These are phyloP conservation scores for Arctostaphylos glauca DNA, from an alignment of 148 eudicot species.

Conservation along the genomic window DNA sequence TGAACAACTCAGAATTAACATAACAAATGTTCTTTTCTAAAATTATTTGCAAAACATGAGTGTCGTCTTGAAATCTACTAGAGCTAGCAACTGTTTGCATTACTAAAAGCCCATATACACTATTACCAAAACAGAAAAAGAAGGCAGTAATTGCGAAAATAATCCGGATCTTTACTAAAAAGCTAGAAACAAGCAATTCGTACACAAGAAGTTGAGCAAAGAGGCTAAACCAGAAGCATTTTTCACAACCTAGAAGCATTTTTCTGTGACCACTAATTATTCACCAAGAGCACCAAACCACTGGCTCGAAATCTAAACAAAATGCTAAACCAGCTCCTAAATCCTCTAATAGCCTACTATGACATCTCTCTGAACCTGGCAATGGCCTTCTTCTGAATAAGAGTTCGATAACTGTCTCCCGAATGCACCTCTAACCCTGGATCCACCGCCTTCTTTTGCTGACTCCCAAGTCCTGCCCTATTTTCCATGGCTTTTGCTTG, in stretches of 20 bases:
- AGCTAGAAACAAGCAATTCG: too few relatives aligned
- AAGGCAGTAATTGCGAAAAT: background rate
- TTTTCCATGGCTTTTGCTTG: constrained; percentile 74
- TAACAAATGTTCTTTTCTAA: too few relatives aligned
- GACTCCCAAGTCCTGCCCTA: constrained; percentile 92
- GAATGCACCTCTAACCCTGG: constrained; percentile 88
- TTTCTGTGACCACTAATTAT: background rate
- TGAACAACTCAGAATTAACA: too few relatives aligned
- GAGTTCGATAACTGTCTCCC: constrained; percentile 90
- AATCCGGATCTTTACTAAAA: too few relatives aligned
- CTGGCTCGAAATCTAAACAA: too few relatives aligned
- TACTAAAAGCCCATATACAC: background rate
- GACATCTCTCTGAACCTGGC: constrained; percentile 85
- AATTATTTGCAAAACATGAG: background rate
- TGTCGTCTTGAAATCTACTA: background rate
- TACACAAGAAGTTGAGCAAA: background rate
- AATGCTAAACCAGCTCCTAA: background rate
- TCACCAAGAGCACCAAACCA: background rate
- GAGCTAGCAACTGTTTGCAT: background rate
- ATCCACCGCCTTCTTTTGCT: constrained; percentile 64
- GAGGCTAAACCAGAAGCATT: background rate
- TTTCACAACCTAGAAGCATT: background rate
- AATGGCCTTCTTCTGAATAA: constrained; percentile 93
- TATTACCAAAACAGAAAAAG: background rate
- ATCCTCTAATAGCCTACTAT: constrained; percentile 19